Base-by-base conservation (phyloP, 192 early-diverging fungal species). In the Linnemannia zychae region DNA sequence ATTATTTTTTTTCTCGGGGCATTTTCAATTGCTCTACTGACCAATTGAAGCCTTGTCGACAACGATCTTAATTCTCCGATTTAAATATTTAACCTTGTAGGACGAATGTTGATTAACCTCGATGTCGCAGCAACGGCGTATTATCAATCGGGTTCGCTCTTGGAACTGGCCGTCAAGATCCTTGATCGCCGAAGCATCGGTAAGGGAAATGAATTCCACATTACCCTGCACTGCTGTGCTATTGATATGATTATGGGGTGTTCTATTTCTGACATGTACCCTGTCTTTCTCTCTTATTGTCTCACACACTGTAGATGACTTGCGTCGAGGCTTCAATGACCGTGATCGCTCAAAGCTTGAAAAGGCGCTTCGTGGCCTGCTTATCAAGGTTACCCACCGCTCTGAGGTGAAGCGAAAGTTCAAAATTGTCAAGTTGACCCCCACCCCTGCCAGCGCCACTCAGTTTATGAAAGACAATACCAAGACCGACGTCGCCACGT, bases 81-180 rank as follows among this genome's bases (percentile, higher is more conserved):
- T 22, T 72, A 16, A 28, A 67, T 6, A 38, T 11, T 33, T 65
- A n/a, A n/a, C 70, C 65, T 50, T 9, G 24, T 69, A 88, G 88
- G 81, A 1, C 88, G 79, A n/a, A 92, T 96, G 84, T 90, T 92
- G 87, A 91, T 96, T 15, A 96, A 96, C 73, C 77, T 94, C 53
- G 95, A 96, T 83, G 90, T 95, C 0, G 90, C 90, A 5, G 91
- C 95, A 15, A 95, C 93, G 11, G 92, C 91, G 28, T 94, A 94
- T 80, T 94, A 92, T 68, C 83, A 91, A 65, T 80, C 91, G 11
- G 93, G 96, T 5, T 89, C 92, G 28, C 87, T 99, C 22, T 72
- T 96, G 1, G 92, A 96, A 7, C 88, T 96, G 46, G 91, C 96
- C 0, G 89, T 90, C 20, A 92, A 92, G 74, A 90, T 97, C 44